phyloP scores from a whole-genome alignment of 1,139 yeast species.

The Blastobotrys niveus region DNA sequence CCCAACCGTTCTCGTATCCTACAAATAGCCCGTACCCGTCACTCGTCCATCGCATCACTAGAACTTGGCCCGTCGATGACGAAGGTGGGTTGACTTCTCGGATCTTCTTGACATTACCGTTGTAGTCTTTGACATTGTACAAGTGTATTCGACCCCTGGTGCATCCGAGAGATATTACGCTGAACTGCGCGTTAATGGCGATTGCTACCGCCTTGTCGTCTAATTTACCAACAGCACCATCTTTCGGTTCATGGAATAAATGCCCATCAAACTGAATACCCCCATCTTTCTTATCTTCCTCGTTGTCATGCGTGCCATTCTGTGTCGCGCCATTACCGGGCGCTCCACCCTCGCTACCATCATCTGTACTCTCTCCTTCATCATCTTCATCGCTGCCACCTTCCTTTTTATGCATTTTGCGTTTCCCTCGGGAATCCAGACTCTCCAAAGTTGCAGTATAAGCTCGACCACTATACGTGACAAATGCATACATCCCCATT shows the following conservation, averaged over 20 bases:
- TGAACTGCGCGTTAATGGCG: slow-evolving; percentile 36
- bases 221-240: slow-evolving; percentile 7
- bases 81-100: slow-evolving; percentile 30
- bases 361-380: too few species aligned
- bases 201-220: slow-evolving; percentile 26
- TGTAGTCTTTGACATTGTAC: slow-evolving; percentile 34
- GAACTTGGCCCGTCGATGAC: slow-evolving; percentile 30
- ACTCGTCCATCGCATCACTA: slow-evolving; percentile 31
- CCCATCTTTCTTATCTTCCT: too few species aligned
- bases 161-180: slow-evolving; percentile 35
- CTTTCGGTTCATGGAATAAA: slow-evolving; percentile 23
- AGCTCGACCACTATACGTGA: slow-evolving; percentile 16
- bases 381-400: too few species aligned
- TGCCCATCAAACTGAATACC: slow-evolving; percentile 17
- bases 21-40: slow-evolving; percentile 36
- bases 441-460: slow-evolving; percentile 14
- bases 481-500: slow-evolving; percentile 25
- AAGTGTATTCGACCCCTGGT: slow-evolving; percentile 30
- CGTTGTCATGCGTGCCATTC: too few species aligned
- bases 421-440: background rate
- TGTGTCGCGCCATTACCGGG: too few species aligned
- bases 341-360: too few species aligned
- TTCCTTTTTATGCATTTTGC: too few species aligned
- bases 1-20: slow-evolving; percentile 37
- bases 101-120: slow-evolving; percentile 30